A percentile compares a stretch with the other conserved stretches of the same genome.
These are phyloP conservation scores for Botrytis fabae DNA, from an alignment of 2,329 filamentous ascomycete genomes.

Conservation along the genomic window DNA sequence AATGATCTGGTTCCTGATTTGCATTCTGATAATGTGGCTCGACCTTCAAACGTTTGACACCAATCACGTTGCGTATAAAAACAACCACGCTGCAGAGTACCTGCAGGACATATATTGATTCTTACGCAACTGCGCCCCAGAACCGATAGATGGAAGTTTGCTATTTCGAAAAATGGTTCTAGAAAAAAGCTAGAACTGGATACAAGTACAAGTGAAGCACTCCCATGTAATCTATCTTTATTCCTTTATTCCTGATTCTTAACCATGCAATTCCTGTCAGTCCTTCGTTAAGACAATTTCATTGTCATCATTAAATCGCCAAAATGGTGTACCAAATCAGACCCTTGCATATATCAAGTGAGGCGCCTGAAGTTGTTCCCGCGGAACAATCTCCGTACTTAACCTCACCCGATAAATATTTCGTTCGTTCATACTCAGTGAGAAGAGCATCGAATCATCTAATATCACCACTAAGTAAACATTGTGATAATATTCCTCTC, in stretches of 20 bases:
- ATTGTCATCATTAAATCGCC: slow-evolving; percentile 1
- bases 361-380: slow-evolving; percentile 21
- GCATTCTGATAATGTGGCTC: slow-evolving; percentile 9
- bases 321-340: slow-evolving; percentile 11
- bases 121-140: slow-evolving; percentile 18
- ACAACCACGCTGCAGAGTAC: slow-evolving; percentile 11
- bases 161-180: slow-evolving; percentile 3
- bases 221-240: background rate
- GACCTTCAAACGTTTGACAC: background rate
- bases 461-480: slow-evolving; percentile 2
- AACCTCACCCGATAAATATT: slow-evolving; percentile 23
- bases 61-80: slow-evolving; percentile 22
- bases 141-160: background rate
- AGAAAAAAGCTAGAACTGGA: background rate
- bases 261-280: slow-evolving; percentile 14
- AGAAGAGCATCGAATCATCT: slow-evolving; percentile 5
- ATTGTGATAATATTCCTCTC: background rate
- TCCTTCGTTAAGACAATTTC: slow-evolving; percentile 15
- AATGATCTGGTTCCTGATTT: slow-evolving; percentile 2
- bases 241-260: slow-evolving; percentile 19
- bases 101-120: slow-evolving; percentile 23
- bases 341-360: slow-evolving; percentile 20
- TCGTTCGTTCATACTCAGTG: slow-evolving; percentile 21
- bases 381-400: slow-evolving; percentile 18
- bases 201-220: slow-evolving; percentile 2